Conservation (phyloP, 345 rosid genomes). For the Rhizophora mangle region DNA sequence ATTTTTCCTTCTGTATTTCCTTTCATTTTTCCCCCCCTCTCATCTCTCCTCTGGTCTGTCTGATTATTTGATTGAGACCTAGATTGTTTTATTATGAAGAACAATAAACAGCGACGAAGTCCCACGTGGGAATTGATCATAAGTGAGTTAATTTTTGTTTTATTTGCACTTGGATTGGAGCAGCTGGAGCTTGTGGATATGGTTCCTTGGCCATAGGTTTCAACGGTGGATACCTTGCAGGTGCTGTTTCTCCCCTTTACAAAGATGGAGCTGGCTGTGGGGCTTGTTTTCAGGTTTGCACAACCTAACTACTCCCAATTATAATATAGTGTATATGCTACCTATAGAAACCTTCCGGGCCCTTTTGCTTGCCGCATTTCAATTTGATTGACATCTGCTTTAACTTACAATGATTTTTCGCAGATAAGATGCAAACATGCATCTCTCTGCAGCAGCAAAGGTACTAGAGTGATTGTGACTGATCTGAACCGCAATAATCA, state of each 20-base stretch:
- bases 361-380: not conserved
- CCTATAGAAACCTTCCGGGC: too few species aligned
- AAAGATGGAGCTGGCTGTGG: slow-evolving; percentile 90
- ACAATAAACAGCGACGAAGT: not conserved
- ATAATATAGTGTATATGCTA: too few species aligned
- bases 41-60: not conserved
- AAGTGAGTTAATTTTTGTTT: slow-evolving; percentile 26
- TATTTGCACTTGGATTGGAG: slow-evolving; percentile 22
- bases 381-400: not conserved
- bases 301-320: too few species aligned
- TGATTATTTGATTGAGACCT: slow-evolving; percentile 5
- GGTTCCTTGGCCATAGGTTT: slow-evolving; percentile 66
- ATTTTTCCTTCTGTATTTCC: not conserved
- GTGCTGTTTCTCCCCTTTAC: slow-evolving; percentile 62
- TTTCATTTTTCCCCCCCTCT: too few species aligned
- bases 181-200: slow-evolving; percentile 95
- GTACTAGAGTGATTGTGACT: slow-evolving; percentile 61
- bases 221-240: slow-evolving; percentile 70
- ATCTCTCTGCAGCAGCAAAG: slow-evolving; percentile 50
- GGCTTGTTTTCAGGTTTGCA: slow-evolving; percentile 72
- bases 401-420: not conserved
- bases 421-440: slow-evolving; percentile 79
- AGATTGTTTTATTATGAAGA: not conserved
- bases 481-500: slow-evolving; percentile 61
- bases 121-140: slow-evolving; percentile 29